Evolutionary conservation across 495 filamentous ascomycete species (phyloP).

Genomic region (Neurospora sp.): DNA sequence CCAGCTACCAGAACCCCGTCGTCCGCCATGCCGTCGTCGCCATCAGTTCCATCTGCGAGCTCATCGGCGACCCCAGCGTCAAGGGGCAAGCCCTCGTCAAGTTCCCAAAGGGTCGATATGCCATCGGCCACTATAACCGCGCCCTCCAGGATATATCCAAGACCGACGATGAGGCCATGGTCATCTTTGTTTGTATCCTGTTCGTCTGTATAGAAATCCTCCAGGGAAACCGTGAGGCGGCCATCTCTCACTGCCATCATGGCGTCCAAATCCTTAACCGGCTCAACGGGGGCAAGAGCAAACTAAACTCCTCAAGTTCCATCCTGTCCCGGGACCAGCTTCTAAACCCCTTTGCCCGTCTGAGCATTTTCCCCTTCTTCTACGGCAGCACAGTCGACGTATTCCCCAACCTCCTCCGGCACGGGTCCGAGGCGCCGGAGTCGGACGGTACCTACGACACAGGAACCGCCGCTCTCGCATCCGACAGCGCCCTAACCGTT

Average conservation of each 20-base stretch:
- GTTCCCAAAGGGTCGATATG: slow-evolving; percentile 8
- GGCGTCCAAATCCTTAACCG: slow-evolving; percentile 25
- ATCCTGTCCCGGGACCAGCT: slow-evolving; percentile 22
- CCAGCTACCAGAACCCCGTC: slow-evolving; percentile 40
- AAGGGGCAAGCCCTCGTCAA: slow-evolving; percentile 11
- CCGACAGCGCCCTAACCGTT: slow-evolving; percentile 10
- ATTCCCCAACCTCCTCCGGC: slow-evolving; percentile 15
- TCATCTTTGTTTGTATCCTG: slow-evolving; percentile 44
- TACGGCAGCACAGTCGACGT: slow-evolving; percentile 15
- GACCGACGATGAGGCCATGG: slow-evolving; percentile 19
- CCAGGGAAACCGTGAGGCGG: slow-evolving; percentile 32
- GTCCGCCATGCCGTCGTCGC: slow-evolving; percentile 47
- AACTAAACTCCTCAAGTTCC: neutral
- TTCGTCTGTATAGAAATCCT: slow-evolving; percentile 48
- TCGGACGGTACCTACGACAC: slow-evolving; percentile 1
- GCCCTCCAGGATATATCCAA: slow-evolving; percentile 24
- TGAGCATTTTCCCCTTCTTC: slow-evolving; percentile 27
- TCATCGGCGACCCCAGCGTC: slow-evolving; percentile 8
- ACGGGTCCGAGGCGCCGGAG: slow-evolving; percentile 1
- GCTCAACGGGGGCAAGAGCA: slow-evolving; percentile 2
- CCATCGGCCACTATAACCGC: slow-evolving; percentile 26
- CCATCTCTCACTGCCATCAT: slow-evolving; percentile 31
- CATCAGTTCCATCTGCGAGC: slow-evolving; percentile 26
- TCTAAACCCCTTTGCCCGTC: slow-evolving; percentile 23
- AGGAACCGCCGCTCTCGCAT: neutral